A percentile compares a stretch with the other conserved stretches of the same genome.
Conservation (phyloP, 306 rosid genomes). For the Prunus salicina region DNA sequence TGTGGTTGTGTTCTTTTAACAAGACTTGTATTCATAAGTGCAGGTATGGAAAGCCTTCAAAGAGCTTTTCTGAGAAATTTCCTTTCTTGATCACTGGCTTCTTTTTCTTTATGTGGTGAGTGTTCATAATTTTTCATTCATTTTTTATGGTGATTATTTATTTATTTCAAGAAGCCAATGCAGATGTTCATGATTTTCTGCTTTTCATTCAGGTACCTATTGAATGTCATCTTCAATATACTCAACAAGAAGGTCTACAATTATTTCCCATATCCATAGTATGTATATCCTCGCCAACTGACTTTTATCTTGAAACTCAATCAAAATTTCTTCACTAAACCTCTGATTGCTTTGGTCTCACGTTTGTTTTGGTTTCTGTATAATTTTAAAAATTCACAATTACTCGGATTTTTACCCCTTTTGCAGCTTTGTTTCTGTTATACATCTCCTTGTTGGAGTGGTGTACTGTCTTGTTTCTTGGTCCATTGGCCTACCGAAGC, state of each 20-base stretch:
- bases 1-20: not conserved
- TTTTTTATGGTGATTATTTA: not conserved
- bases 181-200: not conserved
- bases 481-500: constrained; percentile 88
- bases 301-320: too few relatives aligned
- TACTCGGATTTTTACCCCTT: not conserved
- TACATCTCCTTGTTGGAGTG: constrained; percentile 88
- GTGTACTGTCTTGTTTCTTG: constrained; percentile 77
- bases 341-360: not conserved
- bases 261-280: constrained; percentile 96
- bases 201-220: constrained; percentile 66
- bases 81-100: constrained; percentile 81
- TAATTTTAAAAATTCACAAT: not conserved
- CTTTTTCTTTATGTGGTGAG: constrained; percentile 92
- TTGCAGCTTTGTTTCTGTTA: constrained; percentile 85
- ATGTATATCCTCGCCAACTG: constrained; percentile 20
- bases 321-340: not conserved
- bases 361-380: not conserved
- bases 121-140: not conserved
- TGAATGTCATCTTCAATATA: constrained; percentile 92
- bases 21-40: not conserved
- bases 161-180: constrained; percentile 1
- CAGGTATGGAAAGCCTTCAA: constrained; percentile 42
- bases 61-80: constrained; percentile 50
- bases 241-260: constrained; percentile 95